These are phyloP conservation scores for Cylindrotheca closterium DNA, from an alignment of 108 stramenopile genomes.

Conservation along the genomic window DNA sequence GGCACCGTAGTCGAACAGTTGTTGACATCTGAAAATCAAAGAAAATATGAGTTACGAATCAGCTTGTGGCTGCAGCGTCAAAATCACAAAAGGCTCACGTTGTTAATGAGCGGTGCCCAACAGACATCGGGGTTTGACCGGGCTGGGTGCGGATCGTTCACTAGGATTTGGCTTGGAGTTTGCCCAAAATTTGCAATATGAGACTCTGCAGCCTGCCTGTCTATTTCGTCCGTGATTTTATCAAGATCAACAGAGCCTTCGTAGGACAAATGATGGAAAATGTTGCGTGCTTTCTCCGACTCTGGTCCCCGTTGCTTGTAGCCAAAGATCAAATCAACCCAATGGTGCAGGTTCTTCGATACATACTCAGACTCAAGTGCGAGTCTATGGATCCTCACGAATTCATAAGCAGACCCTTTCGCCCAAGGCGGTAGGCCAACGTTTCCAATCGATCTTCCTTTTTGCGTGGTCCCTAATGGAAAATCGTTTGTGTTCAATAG, in stretches of 20 bases:
- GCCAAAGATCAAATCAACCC: conserved; percentile 98
- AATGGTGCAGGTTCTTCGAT: conserved; percentile 82
- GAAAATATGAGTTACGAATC: not conserved
- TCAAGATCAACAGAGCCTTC: conserved; percentile 97
- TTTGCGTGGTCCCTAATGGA: conserved; percentile 88
- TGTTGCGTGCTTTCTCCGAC: conserved; percentile 84
- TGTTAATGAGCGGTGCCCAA: conserved; percentile 52
- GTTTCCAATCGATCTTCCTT: conserved; percentile 61
- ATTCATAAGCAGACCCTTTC: conserved; percentile 86
- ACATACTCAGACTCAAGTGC: conserved; percentile 96
- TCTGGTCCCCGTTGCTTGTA: conserved; percentile 89
- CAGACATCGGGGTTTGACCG: conserved; percentile 48
- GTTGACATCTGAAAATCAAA: conserved; percentile 27
- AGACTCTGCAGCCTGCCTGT: conserved; percentile 82
- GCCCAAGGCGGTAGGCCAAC: conserved; percentile 98
- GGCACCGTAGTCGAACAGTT: conserved; percentile 45
- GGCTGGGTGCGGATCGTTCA: conserved; percentile 64
- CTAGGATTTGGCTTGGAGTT: conserved; percentile 89
- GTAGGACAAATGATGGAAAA: conserved; percentile 96
- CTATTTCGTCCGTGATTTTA: conserved; percentile 86
- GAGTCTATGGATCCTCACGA: conserved; percentile 86
- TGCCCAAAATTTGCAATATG: conserved; percentile 98
- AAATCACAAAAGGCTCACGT: conserved; percentile 28
- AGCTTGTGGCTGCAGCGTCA: not conserved
- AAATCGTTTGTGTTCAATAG: conserved; percentile 86